Evolutionary conservation across 2,329 filamentous ascomycete genomes (phyloP), one percentile per base, ranked within the genome.

Genomic region (Leptographium flavum): DNA sequence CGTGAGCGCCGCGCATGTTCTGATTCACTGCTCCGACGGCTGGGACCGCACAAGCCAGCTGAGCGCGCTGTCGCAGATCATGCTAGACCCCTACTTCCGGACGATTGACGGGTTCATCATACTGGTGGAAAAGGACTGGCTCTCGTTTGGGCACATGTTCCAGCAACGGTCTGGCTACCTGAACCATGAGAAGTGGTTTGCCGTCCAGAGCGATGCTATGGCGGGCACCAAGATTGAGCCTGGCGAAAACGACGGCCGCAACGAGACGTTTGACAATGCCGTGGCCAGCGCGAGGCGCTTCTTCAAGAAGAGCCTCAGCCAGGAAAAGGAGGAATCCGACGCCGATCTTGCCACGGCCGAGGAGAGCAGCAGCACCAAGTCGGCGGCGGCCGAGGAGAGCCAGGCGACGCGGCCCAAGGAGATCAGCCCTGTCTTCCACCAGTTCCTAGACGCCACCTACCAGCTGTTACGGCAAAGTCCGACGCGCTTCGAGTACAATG

Each of bases 91-190:
- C 0, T 95, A 94, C 62, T 98, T 87, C 60, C 79, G 92, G 43
- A 96, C 92, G 0, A 68, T 98, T 42, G 83, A 95, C 54, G 92
- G 92, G 1, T 98, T 96, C 61, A 88, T 96, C 54, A 80, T 94
- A 3, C 68, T 98, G 7, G 74, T 98, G 3, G 92, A 98, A 62
- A 98, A 98, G 60, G 92, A 98, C 58, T 98, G 92, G 86, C 66
- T 98, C 13, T 92, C 90, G 0, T 98, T 95, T 64, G 92, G 92
- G 2, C 90, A 98, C 63, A 95, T 94, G 81, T 98, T 98, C 63
- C 79, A 87, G 45, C 79, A 94, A 55, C 80, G 92, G n/a, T 85
- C 85, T 14, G 92, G 92, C 3, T 83, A 84, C 54, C 65, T 96
- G 45, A 87, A 80, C 56, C 85, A 85, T 52, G 90, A 96, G 53